Conservation (phyloP, 2,329 filamentous ascomycete species). For the Proliferodiscus dingleyae region DNA sequence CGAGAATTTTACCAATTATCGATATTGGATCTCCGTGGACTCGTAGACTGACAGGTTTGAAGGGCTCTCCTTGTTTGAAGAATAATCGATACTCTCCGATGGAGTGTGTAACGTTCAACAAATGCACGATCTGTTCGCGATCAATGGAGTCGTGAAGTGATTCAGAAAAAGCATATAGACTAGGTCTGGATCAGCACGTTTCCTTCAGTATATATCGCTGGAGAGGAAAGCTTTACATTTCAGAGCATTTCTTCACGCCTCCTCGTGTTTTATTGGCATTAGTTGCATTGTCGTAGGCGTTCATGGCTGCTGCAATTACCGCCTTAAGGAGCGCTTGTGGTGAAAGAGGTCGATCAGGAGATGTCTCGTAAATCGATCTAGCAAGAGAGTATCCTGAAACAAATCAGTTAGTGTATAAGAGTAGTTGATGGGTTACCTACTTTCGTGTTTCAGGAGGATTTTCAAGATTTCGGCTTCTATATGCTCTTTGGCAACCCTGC, state of each 20-base stretch:
- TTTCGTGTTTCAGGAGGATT: conserved; percentile 54
- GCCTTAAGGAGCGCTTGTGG: conserved; percentile 51
- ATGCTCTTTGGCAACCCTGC: conserved; percentile 53
- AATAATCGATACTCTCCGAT: conserved; percentile 73
- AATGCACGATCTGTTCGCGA: conserved; percentile 53
- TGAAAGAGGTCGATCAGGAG: conserved; percentile 44
- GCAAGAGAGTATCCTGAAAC: conserved; percentile 57
- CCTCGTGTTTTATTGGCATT: conserved; percentile 75
- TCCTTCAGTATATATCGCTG: too few relatives aligned
- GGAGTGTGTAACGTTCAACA: conserved; percentile 69
- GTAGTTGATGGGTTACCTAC: conserved; percentile 39
- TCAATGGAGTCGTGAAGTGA: conserved; percentile 49
- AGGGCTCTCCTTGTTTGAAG: conserved; percentile 74
- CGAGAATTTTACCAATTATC: conserved; percentile 66
- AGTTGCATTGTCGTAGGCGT: conserved; percentile 74
- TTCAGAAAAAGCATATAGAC: conserved; percentile 58
- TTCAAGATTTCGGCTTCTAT: conserved; percentile 70
- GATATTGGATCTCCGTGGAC: conserved; percentile 70
- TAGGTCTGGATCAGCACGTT: conserved; percentile 32
- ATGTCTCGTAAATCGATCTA: conserved; percentile 55
- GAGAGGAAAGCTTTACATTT: conserved; percentile 51
- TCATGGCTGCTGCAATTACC: conserved; percentile 59
- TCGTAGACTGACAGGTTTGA: conserved; percentile 73
- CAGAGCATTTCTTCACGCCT: conserved; percentile 70
- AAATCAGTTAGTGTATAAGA: conserved; percentile 6